Base-by-base conservation (phyloP, 768 basidiomycete genomes). In the Hygrocybe punicea region DNA sequence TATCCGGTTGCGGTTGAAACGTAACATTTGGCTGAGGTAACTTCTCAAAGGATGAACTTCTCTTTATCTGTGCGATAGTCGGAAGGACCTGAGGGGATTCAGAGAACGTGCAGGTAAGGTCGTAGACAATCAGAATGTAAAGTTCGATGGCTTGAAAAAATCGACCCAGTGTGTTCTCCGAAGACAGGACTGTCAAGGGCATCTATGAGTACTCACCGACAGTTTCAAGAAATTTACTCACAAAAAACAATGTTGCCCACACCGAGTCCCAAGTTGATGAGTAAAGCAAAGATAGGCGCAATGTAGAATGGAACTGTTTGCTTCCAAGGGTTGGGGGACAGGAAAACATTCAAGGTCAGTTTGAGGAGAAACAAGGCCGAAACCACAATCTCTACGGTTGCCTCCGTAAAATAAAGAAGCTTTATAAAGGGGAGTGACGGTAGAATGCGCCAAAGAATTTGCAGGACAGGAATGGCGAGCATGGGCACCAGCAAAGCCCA, bases 131-230 rank as follows among this genome's bases (percentile, higher is more conserved):
- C 44, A 86, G 69, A 42, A 84, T 76, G 64, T 84, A 91, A 21
- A 84, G 62, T 63, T 87, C 84, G 34, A 84, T 69, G 13, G 83
- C 84, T 61, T 84, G 80, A 55, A 81, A 73, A 62, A 90, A 81
- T 46, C 85, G 83, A n/a, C 89, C 89, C 1, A 87, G 71, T 9
- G 77, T 75, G 6, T 81, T 81, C 70, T 91, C 89, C 2, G 88
- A 81, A 64, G 90, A 89, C 53, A 75, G 71, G 66, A 86, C 87
- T 89, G 61, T 24, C 29, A 36, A 19, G 33, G 52, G 29, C 25
- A 55, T 56, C 25, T 54, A 45, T 59, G 48, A 13, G 33, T 45
- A 37, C 37, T 47, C 36, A 13, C 14, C 35, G 23, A 14, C 11
- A 51, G 25, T 42, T 17, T 16, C 17, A n/a, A 46, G 51, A 19